Conservation (phyloP, 768 basidiomycete species). For the Panaeolus cyanescens region DNA sequence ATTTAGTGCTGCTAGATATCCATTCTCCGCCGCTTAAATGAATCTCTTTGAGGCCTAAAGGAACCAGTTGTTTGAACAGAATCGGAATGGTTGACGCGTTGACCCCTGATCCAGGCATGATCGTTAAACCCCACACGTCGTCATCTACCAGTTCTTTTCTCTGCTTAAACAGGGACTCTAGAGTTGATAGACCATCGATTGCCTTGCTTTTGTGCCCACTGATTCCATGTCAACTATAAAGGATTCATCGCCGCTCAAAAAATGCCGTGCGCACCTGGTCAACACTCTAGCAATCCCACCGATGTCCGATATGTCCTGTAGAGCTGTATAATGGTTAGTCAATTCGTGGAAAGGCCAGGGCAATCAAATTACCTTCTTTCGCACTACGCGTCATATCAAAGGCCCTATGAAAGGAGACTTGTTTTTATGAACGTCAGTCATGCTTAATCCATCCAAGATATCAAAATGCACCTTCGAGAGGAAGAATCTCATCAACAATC, state of each 20-base stretch:
- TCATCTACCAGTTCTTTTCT: slow-evolving; percentile 37
- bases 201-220: slow-evolving; percentile 58
- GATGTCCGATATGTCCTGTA: slow-evolving; percentile 53
- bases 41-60: slow-evolving; percentile 63
- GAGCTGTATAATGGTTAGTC: slow-evolving; percentile 29
- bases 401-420: slow-evolving; percentile 81
- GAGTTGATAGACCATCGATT: slow-evolving; percentile 37
- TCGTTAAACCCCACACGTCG: slow-evolving; percentile 40
- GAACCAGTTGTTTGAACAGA: slow-evolving; percentile 52
- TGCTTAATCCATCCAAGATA: neutral
- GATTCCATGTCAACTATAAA: neutral
- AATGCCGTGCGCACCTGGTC: slow-evolving; percentile 58
- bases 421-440: neutral
- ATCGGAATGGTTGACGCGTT: slow-evolving; percentile 53
- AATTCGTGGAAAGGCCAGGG: neutral
- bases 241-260: neutral
- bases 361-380: slow-evolving; percentile 44
- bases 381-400: slow-evolving; percentile 71
- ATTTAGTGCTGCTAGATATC: slow-evolving; percentile 53
- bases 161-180: slow-evolving; percentile 41
- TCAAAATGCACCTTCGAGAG: slow-evolving; percentile 56
- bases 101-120: slow-evolving; percentile 81
- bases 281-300: slow-evolving; percentile 73
- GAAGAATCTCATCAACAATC: slow-evolving; percentile 56
- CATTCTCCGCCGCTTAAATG: slow-evolving; percentile 77